Base-by-base conservation (phyloP, 169 alveolate species). In the Cryptosporidium sp. region DNA sequence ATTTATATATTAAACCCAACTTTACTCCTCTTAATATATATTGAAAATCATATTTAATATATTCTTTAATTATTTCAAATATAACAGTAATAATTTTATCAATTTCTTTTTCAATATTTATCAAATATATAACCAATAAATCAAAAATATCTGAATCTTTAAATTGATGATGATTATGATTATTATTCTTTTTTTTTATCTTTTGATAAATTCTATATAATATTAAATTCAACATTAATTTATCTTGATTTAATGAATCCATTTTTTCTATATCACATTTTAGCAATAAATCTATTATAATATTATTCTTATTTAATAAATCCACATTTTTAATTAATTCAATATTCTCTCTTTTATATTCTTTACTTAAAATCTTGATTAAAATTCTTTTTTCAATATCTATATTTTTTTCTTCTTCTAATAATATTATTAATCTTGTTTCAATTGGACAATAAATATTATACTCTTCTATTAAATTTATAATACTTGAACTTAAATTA, bases 1-100 rank as follows among this genome's bases (percentile, higher is more conserved):
- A 80, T 61, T 42, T 80, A 31, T 69, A 70, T 29, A 80, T 8
- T 80, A 80, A 29, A 8, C 87, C 87, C 18, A 26, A 16, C 39
- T 37, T 45, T 61, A 80, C 1, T 61, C 39, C 62, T 14, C 16
- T 60, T 23, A 26, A 37, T 61, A n/a, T 61, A 80, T 39, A 37
- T 7, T 65, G 26, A 2, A 26, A 45, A 26, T 80, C 70, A 39
- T 21, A 62, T 39, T 37, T 65, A n/a, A 80, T 26, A 21, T 62
- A 61, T 18, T 60, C 53, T 80, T 73, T 51, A 56, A 73, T 73
- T 6, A 73, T 56, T 33, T 73, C 16, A n/a, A 53, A 12, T 6
- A 73, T 39, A 10, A 73, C n/a, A 44, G 18, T 12, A 21, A 56
- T 70, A 9, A 51, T 9, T 65, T 65, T 35, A 29, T 65, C 52